A percentile compares a stretch with the other conserved stretches of the same genome.
These are phyloP conservation scores for Gracilaria caudata DNA, from an alignment of 23 red algal species.

Conservation along the genomic window DNA sequence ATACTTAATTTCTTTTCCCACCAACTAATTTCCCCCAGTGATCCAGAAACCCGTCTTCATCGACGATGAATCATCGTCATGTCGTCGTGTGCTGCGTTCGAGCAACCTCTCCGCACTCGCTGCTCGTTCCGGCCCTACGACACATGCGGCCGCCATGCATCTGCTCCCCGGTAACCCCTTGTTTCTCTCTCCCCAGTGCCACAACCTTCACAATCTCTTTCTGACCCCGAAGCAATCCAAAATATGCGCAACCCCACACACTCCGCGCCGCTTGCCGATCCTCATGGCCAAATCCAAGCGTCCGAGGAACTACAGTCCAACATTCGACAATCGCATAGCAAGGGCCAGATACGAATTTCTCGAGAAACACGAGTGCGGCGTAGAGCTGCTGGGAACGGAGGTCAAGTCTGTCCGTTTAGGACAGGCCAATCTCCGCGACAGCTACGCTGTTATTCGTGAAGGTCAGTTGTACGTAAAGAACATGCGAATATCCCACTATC, in stretches of 20 bases:
- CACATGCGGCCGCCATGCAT: not conserved
- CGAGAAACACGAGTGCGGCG: conserved; percentile 86
- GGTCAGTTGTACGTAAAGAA: conserved; percentile 87
- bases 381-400: conserved; percentile 88
- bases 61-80: too few species aligned
- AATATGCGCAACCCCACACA: not conserved
- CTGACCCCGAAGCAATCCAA: not conserved
- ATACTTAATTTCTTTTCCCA: too few species aligned
- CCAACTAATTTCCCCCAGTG: too few species aligned
- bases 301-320: conserved; percentile 21
- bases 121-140: not conserved
- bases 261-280: not conserved
- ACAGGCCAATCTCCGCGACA: conserved; percentile 84
- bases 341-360: conserved; percentile 82
- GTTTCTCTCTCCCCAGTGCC: not conserved
- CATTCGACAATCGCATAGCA: conserved; percentile 77
- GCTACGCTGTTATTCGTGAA: conserved; percentile 69
- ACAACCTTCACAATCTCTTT: not conserved
- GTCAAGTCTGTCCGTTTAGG: conserved; percentile 88
- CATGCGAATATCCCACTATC: conserved; percentile 68
- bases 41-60: too few species aligned
- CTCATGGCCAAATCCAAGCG: conserved; percentile 8
- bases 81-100: too few species aligned
- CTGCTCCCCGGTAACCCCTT: not conserved
- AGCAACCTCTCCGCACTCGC: not conserved